Evolutionary conservation across 31 red algal species (phyloP), one percentile per base, ranked within the genome.

Genomic region (Porphyra umbilicalis): DNA sequence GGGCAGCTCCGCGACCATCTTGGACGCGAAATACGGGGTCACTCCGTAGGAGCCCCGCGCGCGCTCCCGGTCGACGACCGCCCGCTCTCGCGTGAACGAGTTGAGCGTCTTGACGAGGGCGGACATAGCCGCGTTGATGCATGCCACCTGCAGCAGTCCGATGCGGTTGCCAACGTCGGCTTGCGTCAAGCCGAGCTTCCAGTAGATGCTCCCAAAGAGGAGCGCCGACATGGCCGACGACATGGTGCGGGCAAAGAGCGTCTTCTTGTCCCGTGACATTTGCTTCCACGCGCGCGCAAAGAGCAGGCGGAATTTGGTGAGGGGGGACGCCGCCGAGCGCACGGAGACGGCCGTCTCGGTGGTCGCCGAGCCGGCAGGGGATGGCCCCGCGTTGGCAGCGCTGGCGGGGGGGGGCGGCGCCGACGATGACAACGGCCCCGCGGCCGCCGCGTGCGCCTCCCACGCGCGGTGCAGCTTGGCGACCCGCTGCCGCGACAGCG

Each of bases 41-140:
- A 98, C 81, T 44, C 83, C 84, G 77, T 98, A 98, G 15, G 90
- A 83, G 77, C 90, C 90, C 32, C 87, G 78, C 1, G 89, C 83
- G 78, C 96, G 89, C 84, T 98, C 96, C 25, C 89, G 82, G 46
- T 91, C 88, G 77, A 92, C 90, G 6, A 98, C 80, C 67, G 85
- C 86, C 32, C 86, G 82, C 79, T 98, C 96, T 20, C 82, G 75
- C 0, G 92, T 82, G 78, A 98, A 98, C 14, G 94, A 83, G 76
- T 98, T 87, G 25, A 98, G 85, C n/a, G 96, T 98, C 83, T 93
- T 92, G 33, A 95, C 92, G n/a, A 98, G 82, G n/a, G 92, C 86
- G 8, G 88, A 88, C 96, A 98, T 98, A 32, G 96, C 88, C 20
- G 96, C 82, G 77, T 98, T 98, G 30, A 95, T 92, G 33, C 86